A percentile compares a stretch with the other conserved stretches of the same genome.
Conservation (phyloP, 371 early-diverging fungal genomes). For the Choanephora cucurbitarum region DNA sequence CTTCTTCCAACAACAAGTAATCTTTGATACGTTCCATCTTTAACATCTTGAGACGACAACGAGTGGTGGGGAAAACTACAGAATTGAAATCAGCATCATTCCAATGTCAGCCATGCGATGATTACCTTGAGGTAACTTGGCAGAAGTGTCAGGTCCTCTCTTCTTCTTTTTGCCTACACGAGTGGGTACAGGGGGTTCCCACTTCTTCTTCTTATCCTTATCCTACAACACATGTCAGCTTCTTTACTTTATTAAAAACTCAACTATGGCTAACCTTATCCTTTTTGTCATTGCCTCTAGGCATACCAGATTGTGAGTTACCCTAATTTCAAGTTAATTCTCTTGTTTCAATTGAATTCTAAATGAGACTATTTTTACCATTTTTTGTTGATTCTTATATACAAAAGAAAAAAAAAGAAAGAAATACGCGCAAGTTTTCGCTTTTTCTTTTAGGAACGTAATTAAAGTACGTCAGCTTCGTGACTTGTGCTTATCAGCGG, state of each 20-base stretch:
- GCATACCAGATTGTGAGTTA: conserved; percentile 76
- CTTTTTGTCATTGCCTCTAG: conserved; percentile 62
- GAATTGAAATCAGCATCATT: too few species aligned
- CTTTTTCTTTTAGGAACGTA: conserved; percentile 1
- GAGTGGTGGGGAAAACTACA: conserved; percentile 96
- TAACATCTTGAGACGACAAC: conserved; percentile 95
- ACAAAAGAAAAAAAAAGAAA: conserved; percentile 8
- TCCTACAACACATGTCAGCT: conserved; percentile 45
- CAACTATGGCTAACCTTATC: conserved; percentile 56
- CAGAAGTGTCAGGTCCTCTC: conserved; percentile 92
- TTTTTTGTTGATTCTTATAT: conserved; percentile 2
- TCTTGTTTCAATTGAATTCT: not conserved
- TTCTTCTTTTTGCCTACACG: conserved; percentile 98
- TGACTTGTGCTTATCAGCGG: conserved; percentile 7
- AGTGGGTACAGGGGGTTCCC: conserved; percentile 98
- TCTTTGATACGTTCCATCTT: conserved; percentile 98
- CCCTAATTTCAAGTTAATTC: conserved; percentile 46
- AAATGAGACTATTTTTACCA: not conserved
- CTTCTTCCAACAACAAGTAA: conserved; percentile 96
- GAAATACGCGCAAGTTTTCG: conserved; percentile 5
- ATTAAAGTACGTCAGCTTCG: conserved; percentile 19
- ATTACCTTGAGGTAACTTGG: conserved; percentile 89
- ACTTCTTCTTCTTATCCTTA: conserved; percentile 92
- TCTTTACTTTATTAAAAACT: too few species aligned
- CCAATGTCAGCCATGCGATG: not conserved